Conservation (phyloP, 164 flowering plant genomes). For the Tetrastigma voinierianum region DNA sequence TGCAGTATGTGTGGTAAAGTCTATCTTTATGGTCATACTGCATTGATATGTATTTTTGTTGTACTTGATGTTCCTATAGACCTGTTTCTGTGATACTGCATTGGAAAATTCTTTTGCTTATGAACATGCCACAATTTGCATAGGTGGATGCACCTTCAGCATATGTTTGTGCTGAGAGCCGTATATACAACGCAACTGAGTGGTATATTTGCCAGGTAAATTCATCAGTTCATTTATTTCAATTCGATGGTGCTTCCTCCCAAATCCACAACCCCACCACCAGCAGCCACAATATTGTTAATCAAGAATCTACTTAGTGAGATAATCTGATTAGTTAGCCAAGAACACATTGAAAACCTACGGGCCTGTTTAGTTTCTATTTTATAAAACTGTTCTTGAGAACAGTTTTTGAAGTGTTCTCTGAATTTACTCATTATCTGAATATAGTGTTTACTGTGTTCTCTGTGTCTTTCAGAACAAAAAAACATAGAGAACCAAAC, state of each 20-base stretch:
- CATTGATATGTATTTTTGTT: neutral
- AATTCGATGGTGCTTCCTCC: neutral
- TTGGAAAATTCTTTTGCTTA: too few relatives aligned
- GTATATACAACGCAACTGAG: slow-evolving; percentile 78
- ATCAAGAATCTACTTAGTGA: neutral
- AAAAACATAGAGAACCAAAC: too few relatives aligned
- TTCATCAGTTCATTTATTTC: neutral
- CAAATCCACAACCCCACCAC: too few relatives aligned
- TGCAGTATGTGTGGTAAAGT: neutral
- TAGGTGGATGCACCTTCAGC: slow-evolving; percentile 84
- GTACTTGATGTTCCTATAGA: neutral
- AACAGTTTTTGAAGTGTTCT: too few relatives aligned
- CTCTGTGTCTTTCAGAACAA: too few relatives aligned
- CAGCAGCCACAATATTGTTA: too few relatives aligned
- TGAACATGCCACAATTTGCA: slow-evolving; percentile 6
- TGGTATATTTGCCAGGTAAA: slow-evolving; percentile 97
- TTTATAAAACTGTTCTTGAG: too few relatives aligned
- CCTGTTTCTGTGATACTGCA: too few relatives aligned
- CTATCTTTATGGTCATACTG: neutral
- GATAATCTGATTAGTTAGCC: neutral
- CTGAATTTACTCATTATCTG: too few relatives aligned
- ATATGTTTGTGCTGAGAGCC: slow-evolving; percentile 90
- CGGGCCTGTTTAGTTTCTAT: too few relatives aligned
- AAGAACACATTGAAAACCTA: too few relatives aligned
- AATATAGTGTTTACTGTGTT: too few relatives aligned